Conservation (phyloP, 805 yeast genomes). For the Yamadazyma olivae region DNA sequence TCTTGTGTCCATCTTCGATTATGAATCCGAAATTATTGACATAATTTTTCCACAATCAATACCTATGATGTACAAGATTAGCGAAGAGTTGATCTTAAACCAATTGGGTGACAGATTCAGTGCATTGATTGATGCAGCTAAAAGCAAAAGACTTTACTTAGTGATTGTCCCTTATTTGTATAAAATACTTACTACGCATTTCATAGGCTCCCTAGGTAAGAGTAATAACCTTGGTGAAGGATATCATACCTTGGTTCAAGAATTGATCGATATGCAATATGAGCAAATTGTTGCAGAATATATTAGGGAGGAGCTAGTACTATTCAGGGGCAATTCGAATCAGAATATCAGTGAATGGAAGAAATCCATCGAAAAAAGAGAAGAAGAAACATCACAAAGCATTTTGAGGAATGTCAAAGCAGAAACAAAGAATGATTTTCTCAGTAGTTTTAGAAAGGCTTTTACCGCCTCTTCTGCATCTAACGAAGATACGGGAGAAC, state of each 20-base stretch:
- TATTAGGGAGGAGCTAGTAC: slow-evolving; percentile 31
- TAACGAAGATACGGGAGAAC: slow-evolving; percentile 15
- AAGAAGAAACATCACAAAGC: slow-evolving; percentile 45
- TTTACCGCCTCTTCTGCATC: slow-evolving; percentile 39
- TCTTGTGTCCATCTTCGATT: slow-evolving; percentile 34
- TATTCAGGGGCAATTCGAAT: slow-evolving; percentile 23
- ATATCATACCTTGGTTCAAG: slow-evolving; percentile 27
- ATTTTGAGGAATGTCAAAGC: slow-evolving; percentile 49
- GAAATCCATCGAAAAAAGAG: slow-evolving; percentile 35
- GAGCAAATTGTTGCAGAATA: slow-evolving; percentile 41
- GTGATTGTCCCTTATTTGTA: slow-evolving; percentile 39
- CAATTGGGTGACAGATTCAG: slow-evolving; percentile 33
- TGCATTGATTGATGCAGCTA: slow-evolving; percentile 25
- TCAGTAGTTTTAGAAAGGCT: slow-evolving; percentile 63
- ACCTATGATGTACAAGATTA: slow-evolving; percentile 47
- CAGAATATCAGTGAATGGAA: slow-evolving; percentile 32
- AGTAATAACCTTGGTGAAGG: slow-evolving; percentile 37
- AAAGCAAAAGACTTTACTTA: slow-evolving; percentile 27
- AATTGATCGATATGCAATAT: slow-evolving; percentile 39
- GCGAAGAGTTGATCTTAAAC: slow-evolving; percentile 44
- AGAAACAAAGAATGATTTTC: slow-evolving; percentile 53
- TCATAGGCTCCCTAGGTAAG: slow-evolving; percentile 23
- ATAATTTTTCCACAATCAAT: slow-evolving; percentile 40
- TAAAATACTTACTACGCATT: slow-evolving; percentile 20
- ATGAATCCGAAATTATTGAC: slow-evolving; percentile 38